Conservation (phyloP, 225 moss, liverwort and hornwort species). For the Anthoceros angustus region DNA sequence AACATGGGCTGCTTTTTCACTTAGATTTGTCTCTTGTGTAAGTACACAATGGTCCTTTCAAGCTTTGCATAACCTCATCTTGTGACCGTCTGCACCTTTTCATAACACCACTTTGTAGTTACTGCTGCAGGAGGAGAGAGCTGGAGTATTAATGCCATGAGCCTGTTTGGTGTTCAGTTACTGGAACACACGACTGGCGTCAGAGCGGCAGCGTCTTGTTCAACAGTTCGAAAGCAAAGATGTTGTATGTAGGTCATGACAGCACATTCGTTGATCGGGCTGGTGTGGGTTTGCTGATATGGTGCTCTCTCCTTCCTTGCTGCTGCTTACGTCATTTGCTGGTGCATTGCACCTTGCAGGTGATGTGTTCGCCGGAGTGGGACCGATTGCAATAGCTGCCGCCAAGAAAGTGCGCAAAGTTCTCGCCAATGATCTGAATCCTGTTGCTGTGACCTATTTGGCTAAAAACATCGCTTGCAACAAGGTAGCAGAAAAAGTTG, state of each 20-base stretch:
- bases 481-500: slow-evolving; percentile 44
- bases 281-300: background rate
- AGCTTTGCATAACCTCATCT: no score
- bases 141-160: background rate
- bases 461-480: slow-evolving; percentile 47
- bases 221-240: slow-evolving; percentile 41
- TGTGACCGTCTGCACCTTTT: no score
- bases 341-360: slow-evolving; percentile 23
- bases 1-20: background rate
- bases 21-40: background rate
- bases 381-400: slow-evolving; percentile 57
- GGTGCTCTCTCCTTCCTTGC: background rate
- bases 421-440: slow-evolving; percentile 73
- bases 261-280: background rate
- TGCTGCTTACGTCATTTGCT: background rate
- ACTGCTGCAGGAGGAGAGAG: no score
- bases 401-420: slow-evolving; percentile 60
- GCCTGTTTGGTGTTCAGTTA: slow-evolving; percentile 20
- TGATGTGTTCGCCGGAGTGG: slow-evolving; percentile 86
- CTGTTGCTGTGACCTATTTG: slow-evolving; percentile 47
- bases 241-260: slow-evolving; percentile 52
- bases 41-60: background rate
- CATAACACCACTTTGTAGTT: no score
- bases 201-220: slow-evolving; percentile 69
- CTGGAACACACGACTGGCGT: slow-evolving; percentile 51